Evolutionary conservation across 2,329 filamentous ascomycete species (phyloP).

Genomic region (Juglanconis oblonga): DNA sequence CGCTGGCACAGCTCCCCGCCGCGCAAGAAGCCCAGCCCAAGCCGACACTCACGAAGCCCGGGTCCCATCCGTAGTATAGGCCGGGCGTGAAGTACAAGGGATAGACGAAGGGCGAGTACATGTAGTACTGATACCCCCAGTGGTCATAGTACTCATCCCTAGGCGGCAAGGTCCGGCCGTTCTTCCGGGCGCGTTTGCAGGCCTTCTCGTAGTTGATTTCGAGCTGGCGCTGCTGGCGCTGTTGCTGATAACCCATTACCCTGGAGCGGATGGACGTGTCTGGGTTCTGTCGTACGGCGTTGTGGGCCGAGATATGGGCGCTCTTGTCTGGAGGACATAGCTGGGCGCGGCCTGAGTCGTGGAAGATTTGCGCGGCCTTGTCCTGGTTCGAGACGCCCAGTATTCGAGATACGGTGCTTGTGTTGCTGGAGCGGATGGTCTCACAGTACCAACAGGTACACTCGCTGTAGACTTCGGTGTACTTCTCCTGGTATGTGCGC

Average conservation of each 20-base stretch:
- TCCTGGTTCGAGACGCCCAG: constrained; percentile 45
- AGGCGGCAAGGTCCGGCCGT: constrained; percentile 45
- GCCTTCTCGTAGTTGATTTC: constrained; percentile 58
- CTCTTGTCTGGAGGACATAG: constrained; percentile 55
- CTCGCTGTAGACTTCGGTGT: constrained; percentile 66
- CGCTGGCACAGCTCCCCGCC: constrained; percentile 47
- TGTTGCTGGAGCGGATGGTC: constrained; percentile 57
- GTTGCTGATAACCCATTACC: constrained; percentile 35
- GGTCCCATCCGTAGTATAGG: constrained; percentile 45
- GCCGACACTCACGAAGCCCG: constrained; percentile 30
- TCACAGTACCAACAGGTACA: constrained; percentile 88
- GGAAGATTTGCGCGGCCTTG: constrained; percentile 43
- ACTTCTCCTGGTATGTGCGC: constrained; percentile 64
- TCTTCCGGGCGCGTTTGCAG: constrained; percentile 44
- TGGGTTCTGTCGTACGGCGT: constrained; percentile 47
- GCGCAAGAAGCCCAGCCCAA: constrained; percentile 40
- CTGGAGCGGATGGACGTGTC: constrained; percentile 25
- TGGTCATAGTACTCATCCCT: constrained; percentile 49
- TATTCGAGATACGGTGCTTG: constrained; percentile 41
- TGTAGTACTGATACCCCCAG: constrained; percentile 52
- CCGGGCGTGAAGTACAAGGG: constrained; percentile 40
- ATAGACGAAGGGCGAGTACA: constrained; percentile 46
- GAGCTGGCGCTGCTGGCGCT: constrained; percentile 32
- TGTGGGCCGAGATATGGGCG: constrained; percentile 73
- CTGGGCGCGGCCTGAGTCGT: constrained; percentile 45